Conservation (phyloP, 192 early-diverging fungal species). For the Thamnidium elegans region DNA sequence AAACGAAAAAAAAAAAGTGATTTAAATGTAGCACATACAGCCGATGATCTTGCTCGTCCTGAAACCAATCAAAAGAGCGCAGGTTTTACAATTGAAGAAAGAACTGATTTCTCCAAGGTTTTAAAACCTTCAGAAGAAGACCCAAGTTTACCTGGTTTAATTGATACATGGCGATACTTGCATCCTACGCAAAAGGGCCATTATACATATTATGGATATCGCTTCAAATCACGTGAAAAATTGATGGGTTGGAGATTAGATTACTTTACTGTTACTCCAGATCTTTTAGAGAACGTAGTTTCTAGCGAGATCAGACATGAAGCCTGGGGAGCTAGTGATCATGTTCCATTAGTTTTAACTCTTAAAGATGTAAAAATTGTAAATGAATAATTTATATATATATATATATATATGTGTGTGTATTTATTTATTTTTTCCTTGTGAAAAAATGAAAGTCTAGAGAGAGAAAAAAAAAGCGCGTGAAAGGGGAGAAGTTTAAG, state of each 20-base stretch:
- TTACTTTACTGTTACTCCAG: conserved; percentile 74
- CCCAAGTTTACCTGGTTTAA: conserved; percentile 43
- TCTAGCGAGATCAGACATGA: conserved; percentile 68
- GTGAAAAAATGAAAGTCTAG: neutral
- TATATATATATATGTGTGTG: too few relatives aligned
- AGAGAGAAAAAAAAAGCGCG: neutral
- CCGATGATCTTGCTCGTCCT: conserved; percentile 73
- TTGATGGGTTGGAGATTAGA: conserved; percentile 82
- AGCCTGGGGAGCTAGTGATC: conserved; percentile 86
- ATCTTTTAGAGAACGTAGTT: conserved; percentile 54
- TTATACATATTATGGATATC: conserved; percentile 80
- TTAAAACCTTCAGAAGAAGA: conserved; percentile 38
- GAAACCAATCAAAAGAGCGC: conserved; percentile 71
- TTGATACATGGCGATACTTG: conserved; percentile 74
- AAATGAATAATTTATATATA: conserved; percentile 6
- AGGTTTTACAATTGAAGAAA: conserved; percentile 83
- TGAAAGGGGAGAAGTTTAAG: too few relatives aligned
- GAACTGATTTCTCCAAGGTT: conserved; percentile 62
- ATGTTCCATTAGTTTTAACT: conserved; percentile 73
- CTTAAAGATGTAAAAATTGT: conserved; percentile 39
- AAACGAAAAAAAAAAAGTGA: conserved; percentile 37
- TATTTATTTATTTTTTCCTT: too few relatives aligned
- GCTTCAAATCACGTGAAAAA: conserved; percentile 69
- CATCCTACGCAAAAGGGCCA: conserved; percentile 60
- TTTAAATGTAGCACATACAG: conserved; percentile 82